Conservation (phyloP, 148 eudicot genomes). For the Selenicereus undatus region DNA sequence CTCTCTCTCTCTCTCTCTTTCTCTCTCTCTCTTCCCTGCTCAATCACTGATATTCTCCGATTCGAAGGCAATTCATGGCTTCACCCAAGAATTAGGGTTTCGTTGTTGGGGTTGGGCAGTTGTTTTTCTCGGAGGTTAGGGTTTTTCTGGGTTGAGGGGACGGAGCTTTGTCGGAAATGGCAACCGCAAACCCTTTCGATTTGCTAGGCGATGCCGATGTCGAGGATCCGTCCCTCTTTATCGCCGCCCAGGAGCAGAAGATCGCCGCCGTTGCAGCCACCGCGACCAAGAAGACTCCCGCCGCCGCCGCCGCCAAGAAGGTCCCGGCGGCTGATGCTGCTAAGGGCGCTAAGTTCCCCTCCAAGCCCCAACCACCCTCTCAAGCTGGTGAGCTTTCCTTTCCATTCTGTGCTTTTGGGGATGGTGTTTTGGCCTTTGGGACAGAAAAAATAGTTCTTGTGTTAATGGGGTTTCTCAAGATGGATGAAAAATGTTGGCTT, state of each 20-base stretch:
- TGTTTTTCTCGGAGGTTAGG: conserved; percentile 2
- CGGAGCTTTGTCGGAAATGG: conserved; percentile 30
- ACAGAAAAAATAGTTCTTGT: background rate
- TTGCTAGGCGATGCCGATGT: conserved; percentile 52
- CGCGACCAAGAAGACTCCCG: conserved; percentile 18
- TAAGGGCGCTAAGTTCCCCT: conserved; percentile 44
- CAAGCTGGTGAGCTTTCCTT: conserved; percentile 34
- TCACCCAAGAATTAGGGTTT: conserved; percentile 23
- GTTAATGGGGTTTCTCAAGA: background rate
- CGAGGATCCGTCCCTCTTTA: conserved; percentile 43
- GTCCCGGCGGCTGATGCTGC: conserved; percentile 16
- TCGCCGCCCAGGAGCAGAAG: conserved; percentile 43
- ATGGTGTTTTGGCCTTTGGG: background rate
- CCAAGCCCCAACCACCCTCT: conserved; percentile 59
- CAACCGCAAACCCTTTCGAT: conserved; percentile 52
- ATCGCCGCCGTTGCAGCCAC: conserved; percentile 19
- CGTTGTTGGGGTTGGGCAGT: background rate
- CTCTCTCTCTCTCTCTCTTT: conserved; percentile 19
- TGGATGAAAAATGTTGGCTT: background rate
- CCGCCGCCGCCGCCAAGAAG: conserved; percentile 12
- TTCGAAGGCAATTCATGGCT: conserved; percentile 16
- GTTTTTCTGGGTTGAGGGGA: background rate
- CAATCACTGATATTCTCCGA: background rate
- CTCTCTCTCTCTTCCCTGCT: background rate
- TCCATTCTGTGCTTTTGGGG: background rate